These are phyloP conservation scores for Tephrocybe sp. DNA, from an alignment of 768 basidiomycete genomes.

Conservation along the genomic window DNA sequence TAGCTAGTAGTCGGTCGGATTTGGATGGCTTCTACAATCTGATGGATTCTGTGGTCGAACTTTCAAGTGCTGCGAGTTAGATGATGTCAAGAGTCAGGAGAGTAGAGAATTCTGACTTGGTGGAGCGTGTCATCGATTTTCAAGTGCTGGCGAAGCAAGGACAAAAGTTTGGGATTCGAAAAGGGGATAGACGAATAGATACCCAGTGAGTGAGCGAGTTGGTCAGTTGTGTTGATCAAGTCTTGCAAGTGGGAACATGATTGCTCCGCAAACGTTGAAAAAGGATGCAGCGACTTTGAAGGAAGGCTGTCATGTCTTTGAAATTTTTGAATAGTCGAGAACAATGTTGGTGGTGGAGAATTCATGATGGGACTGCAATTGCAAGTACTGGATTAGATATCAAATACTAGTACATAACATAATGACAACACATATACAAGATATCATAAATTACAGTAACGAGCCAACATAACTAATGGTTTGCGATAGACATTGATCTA, in stretches of 20 bases:
- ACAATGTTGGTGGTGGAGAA: slow-evolving; percentile 31
- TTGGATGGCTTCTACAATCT: slow-evolving; percentile 46
- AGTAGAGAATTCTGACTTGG: slow-evolving; percentile 40
- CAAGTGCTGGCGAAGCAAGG: slow-evolving; percentile 64
- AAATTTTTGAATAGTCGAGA: slow-evolving; percentile 43
- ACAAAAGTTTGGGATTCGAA: slow-evolving; percentile 65
- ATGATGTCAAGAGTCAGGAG: not conserved
- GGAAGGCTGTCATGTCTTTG: slow-evolving; percentile 35
- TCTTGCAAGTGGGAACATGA: slow-evolving; percentile 45
- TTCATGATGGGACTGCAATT: slow-evolving; percentile 16
- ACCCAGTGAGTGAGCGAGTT: slow-evolving; percentile 53
- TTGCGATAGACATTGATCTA: slow-evolving; percentile 14
- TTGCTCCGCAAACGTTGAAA: slow-evolving; percentile 39
- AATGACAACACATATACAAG: slow-evolving; percentile 1
- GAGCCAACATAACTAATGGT: not conserved
- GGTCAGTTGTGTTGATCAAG: slow-evolving; percentile 48
- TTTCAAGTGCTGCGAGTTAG: slow-evolving; percentile 26
- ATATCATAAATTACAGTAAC: slow-evolving; percentile 11
- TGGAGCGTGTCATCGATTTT: slow-evolving; percentile 49
- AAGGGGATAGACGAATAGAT: slow-evolving; percentile 48
- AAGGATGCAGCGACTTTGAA: slow-evolving; percentile 40
- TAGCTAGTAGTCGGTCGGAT: slow-evolving; percentile 47
- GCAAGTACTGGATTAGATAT: slow-evolving; percentile 2
- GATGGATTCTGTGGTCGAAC: slow-evolving; percentile 53
- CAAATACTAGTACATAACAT: not conserved